Evolutionary conservation across 768 basidiomycete genomes (phyloP), one percentile per base, ranked within the genome.

Genomic region (Myochromella boudieri): DNA sequence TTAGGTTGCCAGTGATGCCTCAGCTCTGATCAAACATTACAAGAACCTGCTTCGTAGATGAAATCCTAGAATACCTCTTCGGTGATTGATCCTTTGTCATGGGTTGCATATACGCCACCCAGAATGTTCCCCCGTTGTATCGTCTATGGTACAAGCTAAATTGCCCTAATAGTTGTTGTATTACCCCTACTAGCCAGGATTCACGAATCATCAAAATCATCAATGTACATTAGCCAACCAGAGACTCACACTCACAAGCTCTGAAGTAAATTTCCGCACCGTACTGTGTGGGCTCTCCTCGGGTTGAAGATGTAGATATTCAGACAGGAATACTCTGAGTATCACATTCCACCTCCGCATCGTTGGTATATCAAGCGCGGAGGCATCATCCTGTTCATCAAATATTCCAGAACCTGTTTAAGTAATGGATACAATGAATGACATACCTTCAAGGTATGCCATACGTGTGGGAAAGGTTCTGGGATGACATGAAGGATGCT

Each of bases 331-430:
- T 1, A 97, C 80, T 25, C 95, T 76, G 29, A 97, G 61, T 42
- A 99, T 77, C 24, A 95, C 69, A 60, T 89, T 90, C 97, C 97
- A 98, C 18, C 88, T 76, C 37, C 84, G 80, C 77, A 97, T 80
- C 0, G 92, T 95, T 6, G 87, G 78, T 36, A 90, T 68, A 58
- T 97, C 87, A 34, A 98, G 71, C 1, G 87, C 91, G 17, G 83
- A 78, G 6, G 85, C 92, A 65, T 97, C 90, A 64, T 99, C 97
- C 94, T 97, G 46, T 15, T 12, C 28, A n/a, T 21, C 17, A 4
- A 31, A 27, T 50, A 11, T 12, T 21, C 32, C 12, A 25, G 7
- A 52, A 17, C 8, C 1, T 36, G 3, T 18, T 31, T 34, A 15
- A 4, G 29, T 29, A 10, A 68, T 80, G 33, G 33, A n/a, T n/a